Base-by-base conservation (phyloP, 257 asterid species). In the Sherardia arvensis region DNA sequence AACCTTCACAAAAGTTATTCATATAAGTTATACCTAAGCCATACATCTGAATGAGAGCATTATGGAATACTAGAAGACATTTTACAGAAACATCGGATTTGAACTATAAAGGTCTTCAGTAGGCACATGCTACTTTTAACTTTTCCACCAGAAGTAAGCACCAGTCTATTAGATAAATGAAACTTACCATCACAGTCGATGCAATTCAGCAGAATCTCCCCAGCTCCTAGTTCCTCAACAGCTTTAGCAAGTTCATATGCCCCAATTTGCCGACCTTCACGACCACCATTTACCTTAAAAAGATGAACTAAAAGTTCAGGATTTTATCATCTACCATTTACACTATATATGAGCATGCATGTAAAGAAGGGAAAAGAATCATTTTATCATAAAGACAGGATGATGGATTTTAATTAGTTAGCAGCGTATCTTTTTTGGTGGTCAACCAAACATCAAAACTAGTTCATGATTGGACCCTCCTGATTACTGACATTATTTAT, bases 171-270 rank as follows among this genome's bases (percentile, higher is more conserved):
- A 55, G 22, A 40, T 22, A 36, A 48, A 47, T 36, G 64, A 69
- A 36, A 65, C 70, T 17, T 83, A 92, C 97, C 99, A 77, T 92
- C 99, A 70, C 95, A 87, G 77, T 92, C 95, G 3, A 92, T 92
- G 82, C 99, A 89, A 77, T 92, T 92, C 59, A 92, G 76, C 66
- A 92, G 87, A 77, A 92, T 89, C 78, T 92, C 99, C 63, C 99
- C 99, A 66, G 99, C 97, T 38, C 99, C 99, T 53, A 92, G 85
- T 77, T 89, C 99, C 75, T 89, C 97, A 53, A 89, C 97, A 75
- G 87, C 95, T 79, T 83, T 89, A 23, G 97, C 93, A 81, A 92
- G 99, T 80, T 92, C 99, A 75, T 85, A 92, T 27, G 97, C 99
- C 65, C 99, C 99, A 62, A 89, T 89, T 69, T 87, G 87, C 49